Evolutionary conservation across 2,329 filamentous ascomycete species (phyloP).

Genomic region (Exserohilum rostratum): DNA sequence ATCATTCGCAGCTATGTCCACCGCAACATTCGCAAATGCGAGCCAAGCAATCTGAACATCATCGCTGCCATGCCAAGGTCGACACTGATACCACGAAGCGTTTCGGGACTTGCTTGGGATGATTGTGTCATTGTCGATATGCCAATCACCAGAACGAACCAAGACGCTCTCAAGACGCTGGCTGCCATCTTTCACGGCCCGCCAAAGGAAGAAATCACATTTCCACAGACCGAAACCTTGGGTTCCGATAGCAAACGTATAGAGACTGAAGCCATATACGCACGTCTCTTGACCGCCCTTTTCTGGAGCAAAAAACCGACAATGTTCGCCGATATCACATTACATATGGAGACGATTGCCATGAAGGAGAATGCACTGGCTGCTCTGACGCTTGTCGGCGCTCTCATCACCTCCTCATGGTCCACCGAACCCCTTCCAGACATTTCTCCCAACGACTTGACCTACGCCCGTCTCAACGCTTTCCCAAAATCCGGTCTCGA

Average conservation of each 20-base stretch:
- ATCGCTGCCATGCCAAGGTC: slow-evolving; percentile 63
- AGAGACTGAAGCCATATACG: slow-evolving; percentile 57
- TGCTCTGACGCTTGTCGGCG: slow-evolving; percentile 58
- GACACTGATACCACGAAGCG: slow-evolving; percentile 55
- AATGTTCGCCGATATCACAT: slow-evolving; percentile 60
- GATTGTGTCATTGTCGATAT: slow-evolving; percentile 55
- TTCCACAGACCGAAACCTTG: slow-evolving; percentile 41
- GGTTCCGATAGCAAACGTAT: slow-evolving; percentile 38
- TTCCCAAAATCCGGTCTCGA: slow-evolving; percentile 54
- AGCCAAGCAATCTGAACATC: slow-evolving; percentile 62
- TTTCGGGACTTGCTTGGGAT: slow-evolving; percentile 46
- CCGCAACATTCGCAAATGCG: slow-evolving; percentile 59
- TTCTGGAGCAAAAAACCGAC: slow-evolving; percentile 58
- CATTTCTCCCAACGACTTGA: slow-evolving; percentile 58
- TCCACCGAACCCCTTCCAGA: slow-evolving; percentile 46
- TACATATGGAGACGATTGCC: slow-evolving; percentile 62
- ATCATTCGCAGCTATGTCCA: slow-evolving; percentile 57
- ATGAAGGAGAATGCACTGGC: slow-evolving; percentile 63
- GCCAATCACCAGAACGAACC: slow-evolving; percentile 59
- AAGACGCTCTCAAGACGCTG: slow-evolving; percentile 61
- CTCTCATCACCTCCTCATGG: slow-evolving; percentile 63
- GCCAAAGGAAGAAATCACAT: slow-evolving; percentile 42
- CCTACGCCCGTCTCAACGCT: slow-evolving; percentile 47
- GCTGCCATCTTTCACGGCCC: slow-evolving; percentile 64
- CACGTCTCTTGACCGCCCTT: slow-evolving; percentile 61